Percentiles rank a stretch among this genome's conserved stretches.
Conservation (phyloP, 2,329 filamentous ascomycete genomes). For the Alternaria arborescens region DNA sequence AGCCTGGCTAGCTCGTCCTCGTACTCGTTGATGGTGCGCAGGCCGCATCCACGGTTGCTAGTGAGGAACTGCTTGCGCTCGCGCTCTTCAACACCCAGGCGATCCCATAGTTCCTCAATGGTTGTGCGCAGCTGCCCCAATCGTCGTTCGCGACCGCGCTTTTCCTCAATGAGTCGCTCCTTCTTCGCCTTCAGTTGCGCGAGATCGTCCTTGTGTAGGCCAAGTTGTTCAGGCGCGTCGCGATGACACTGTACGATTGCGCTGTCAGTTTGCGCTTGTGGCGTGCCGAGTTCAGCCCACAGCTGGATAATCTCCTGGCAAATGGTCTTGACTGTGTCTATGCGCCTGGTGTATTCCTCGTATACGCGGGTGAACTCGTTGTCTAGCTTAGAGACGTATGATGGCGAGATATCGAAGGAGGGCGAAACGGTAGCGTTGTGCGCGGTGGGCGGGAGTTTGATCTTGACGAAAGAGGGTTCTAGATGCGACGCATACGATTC, state of each 20-base stretch:
- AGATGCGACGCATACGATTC: conserved; percentile 97
- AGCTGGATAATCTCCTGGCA: conserved; percentile 89
- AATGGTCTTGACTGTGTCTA: conserved; percentile 76
- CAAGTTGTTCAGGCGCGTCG: conserved; percentile 91
- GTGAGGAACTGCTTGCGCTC: conserved; percentile 88
- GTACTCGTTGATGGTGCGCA: conserved; percentile 93
- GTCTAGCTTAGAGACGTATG: conserved; percentile 87
- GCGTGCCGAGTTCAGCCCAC: conserved; percentile 94
- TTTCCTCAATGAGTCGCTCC: conserved; percentile 88
- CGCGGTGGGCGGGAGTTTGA: conserved; percentile 83
- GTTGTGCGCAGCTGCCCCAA: conserved; percentile 77
- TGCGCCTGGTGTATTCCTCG: conserved; percentile 90
- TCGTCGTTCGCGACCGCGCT: conserved; percentile 80
- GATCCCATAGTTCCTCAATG: conserved; percentile 90
- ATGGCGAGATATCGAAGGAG: conserved; percentile 89
- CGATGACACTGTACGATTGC: conserved; percentile 88
- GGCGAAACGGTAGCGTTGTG: conserved; percentile 79
- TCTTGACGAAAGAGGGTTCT: conserved; percentile 84
- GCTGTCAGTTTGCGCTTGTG: conserved; percentile 89
- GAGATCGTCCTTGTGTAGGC: conserved; percentile 88
- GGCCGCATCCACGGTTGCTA: conserved; percentile 86
- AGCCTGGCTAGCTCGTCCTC: conserved; percentile 87
- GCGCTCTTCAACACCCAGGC: conserved; percentile 80
- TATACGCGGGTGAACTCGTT: conserved; percentile 93
- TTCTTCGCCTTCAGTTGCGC: conserved; percentile 74